Percentiles rank a stretch among this genome's conserved stretches.
These are phyloP conservation scores for Tolypocladium paradoxum DNA, from an alignment of 2,329 filamentous ascomycete species.

Conservation along the genomic window DNA sequence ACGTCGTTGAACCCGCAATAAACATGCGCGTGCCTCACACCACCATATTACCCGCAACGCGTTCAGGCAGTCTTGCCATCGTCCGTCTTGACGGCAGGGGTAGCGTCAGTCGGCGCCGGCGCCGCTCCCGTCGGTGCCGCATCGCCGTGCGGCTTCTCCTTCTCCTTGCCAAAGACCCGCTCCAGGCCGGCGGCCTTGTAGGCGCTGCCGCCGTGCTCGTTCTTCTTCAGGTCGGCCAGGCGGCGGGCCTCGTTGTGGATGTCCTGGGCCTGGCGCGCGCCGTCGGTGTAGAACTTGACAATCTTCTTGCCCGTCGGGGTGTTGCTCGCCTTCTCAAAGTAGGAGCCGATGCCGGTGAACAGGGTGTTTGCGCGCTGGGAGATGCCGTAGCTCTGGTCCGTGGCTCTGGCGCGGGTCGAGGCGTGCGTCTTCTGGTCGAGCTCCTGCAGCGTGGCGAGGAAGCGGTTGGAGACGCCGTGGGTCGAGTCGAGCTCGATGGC, in stretches of 20 bases:
- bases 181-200: slow-evolving; percentile 49
- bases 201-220: slow-evolving; percentile 47
- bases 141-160: slow-evolving; percentile 19
- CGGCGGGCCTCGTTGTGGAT: slow-evolving; percentile 86
- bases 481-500: slow-evolving; percentile 83
- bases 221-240: slow-evolving; percentile 77
- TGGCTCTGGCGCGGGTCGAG: slow-evolving; percentile 70
- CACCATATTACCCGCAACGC: not conserved
- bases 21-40: not conserved
- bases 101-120: slow-evolving; percentile 1
- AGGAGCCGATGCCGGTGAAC: slow-evolving; percentile 60
- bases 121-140: slow-evolving; percentile 6
- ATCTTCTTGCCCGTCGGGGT: slow-evolving; percentile 85
- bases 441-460: slow-evolving; percentile 63
- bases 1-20: not conserved
- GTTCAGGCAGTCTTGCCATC: slow-evolving; percentile 13
- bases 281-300: slow-evolving; percentile 75
- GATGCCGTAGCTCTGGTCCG: slow-evolving; percentile 79
- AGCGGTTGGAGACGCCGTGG: slow-evolving; percentile 74
- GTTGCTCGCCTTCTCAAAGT: slow-evolving; percentile 87
- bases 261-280: slow-evolving; percentile 82
- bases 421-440: slow-evolving; percentile 84
- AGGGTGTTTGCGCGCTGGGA: slow-evolving; percentile 57
- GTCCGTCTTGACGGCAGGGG: slow-evolving; percentile 12
- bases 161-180: slow-evolving; percentile 45